Conservation (phyloP, 768 basidiomycete species). For the Termitomyces sp. region DNA sequence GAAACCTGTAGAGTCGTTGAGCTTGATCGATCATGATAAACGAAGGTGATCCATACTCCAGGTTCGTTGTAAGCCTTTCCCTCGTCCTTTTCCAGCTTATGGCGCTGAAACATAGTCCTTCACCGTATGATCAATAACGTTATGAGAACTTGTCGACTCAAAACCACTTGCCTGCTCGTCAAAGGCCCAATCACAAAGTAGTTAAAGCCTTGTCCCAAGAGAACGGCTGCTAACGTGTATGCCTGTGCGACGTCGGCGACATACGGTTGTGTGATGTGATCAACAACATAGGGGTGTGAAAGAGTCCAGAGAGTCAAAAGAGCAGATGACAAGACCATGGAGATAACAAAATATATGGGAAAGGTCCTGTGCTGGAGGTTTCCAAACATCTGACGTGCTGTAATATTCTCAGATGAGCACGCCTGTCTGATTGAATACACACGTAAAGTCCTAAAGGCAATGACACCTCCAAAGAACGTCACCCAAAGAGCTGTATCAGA, state of each 20-base stretch:
- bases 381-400: constrained; percentile 69
- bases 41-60: constrained; percentile 36
- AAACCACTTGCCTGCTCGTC: constrained; percentile 49
- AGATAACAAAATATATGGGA: constrained; percentile 67
- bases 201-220: constrained; percentile 51
- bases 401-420: neutral
- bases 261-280: constrained; percentile 38
- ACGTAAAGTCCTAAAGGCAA: constrained; percentile 58
- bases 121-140: neutral
- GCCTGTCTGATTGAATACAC: constrained; percentile 16
- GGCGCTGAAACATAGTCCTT: constrained; percentile 74
- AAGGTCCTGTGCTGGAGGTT: constrained; percentile 69
- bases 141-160: constrained; percentile 11
- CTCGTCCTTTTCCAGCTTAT: constrained; percentile 69
- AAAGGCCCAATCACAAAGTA: constrained; percentile 66
- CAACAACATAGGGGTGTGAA: constrained; percentile 50
- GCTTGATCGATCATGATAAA: constrained; percentile 1
- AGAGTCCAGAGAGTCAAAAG: constrained; percentile 55
- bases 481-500: constrained; percentile 47
- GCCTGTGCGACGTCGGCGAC: constrained; percentile 61
- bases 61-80: constrained; percentile 61
- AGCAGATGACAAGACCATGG: constrained; percentile 45
- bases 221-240: constrained; percentile 44
- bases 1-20: constrained; percentile 42
- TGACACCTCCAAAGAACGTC: constrained; percentile 64